A percentile compares a stretch with the other conserved stretches of the same genome.
phyloP scores from a whole-genome alignment of 768 basidiomycete genomes.

The Naganishia randhawae region DNA sequence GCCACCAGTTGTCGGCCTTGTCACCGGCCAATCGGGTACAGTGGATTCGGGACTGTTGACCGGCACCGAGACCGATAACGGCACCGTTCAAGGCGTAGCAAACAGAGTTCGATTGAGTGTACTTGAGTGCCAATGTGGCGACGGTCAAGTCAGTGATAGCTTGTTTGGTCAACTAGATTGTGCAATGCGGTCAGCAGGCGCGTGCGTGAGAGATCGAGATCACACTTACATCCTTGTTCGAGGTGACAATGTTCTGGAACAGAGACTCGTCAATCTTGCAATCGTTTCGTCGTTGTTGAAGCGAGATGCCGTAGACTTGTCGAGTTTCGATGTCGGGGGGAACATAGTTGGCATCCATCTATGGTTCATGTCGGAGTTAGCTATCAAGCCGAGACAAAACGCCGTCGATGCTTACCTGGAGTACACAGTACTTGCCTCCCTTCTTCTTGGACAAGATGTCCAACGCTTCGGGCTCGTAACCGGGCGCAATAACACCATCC shows the following conservation, averaged over 20 bases:
- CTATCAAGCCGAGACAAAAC: not conserved
- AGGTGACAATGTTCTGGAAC: constrained; percentile 82
- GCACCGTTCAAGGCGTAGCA: constrained; percentile 89
- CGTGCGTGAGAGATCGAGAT: not conserved
- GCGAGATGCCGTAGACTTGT: constrained; percentile 85
- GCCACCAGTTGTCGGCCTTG: constrained; percentile 99
- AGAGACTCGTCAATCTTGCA: constrained; percentile 73
- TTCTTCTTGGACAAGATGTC: constrained; percentile 94
- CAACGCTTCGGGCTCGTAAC: constrained; percentile 79
- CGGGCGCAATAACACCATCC: constrained; percentile 95
- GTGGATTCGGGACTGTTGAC: constrained; percentile 98
- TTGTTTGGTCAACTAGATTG: constrained; percentile 62
- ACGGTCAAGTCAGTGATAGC: constrained; percentile 90
- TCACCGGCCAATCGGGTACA: constrained; percentile 95
- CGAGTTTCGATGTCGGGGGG: constrained; percentile 82
- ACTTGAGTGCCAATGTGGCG: constrained; percentile 93
- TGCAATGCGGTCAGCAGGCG: not conserved
- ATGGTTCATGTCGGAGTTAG: not conserved
- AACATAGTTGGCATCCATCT: constrained; percentile 84
- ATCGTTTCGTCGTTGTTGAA: constrained; percentile 88
- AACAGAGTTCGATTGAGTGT: constrained; percentile 98
- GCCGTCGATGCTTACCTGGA: constrained; percentile 47
- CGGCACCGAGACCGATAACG: constrained; percentile 91
- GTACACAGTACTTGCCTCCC: constrained; percentile 94
- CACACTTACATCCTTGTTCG: constrained; percentile 71